A percentile compares a stretch with the other conserved stretches of the same genome.
phyloP scores from a whole-genome alignment of 1,284 basidiomycete genomes.

The Volvariella surrecta region DNA sequence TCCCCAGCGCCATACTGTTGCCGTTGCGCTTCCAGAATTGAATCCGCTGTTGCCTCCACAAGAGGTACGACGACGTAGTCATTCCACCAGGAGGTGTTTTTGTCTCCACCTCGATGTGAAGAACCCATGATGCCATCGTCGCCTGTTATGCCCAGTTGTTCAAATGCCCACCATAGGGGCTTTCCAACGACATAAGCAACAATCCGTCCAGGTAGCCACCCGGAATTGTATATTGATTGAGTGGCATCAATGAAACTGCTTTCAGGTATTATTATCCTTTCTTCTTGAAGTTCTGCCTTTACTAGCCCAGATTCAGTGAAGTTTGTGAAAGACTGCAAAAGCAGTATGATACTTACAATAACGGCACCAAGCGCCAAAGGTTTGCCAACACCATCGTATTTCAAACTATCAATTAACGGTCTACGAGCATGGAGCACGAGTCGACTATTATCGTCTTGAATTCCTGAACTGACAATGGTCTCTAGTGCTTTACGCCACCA shows the following conservation, averaged over 20 bases:
- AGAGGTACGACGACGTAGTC: conserved; percentile 69
- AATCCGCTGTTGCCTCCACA: conserved; percentile 59
- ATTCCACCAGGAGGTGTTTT: conserved; percentile 64
- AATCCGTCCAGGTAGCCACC: conserved; percentile 59
- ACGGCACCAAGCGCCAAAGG: conserved; percentile 78
- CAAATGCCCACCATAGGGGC: conserved; percentile 82
- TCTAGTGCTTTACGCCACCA: conserved; percentile 82
- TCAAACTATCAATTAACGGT: conserved; percentile 50
- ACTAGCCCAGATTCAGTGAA: conserved; percentile 24
- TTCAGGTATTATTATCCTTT: conserved; percentile 33
- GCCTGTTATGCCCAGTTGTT: conserved; percentile 66
- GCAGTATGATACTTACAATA: conserved; percentile 49
- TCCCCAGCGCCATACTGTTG: conserved; percentile 48
- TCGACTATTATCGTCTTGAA: conserved; percentile 35
- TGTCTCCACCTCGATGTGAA: conserved; percentile 23
- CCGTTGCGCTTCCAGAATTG: conserved; percentile 42
- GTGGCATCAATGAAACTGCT: conserved; percentile 49
- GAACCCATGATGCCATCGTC: conserved; percentile 38
- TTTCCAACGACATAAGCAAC: conserved; percentile 66
- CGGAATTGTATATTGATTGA: conserved; percentile 60
- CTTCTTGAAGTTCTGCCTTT: conserved; percentile 53
- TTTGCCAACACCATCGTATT: conserved; percentile 64
- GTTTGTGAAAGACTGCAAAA: conserved; percentile 5
- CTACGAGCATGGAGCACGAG: conserved; percentile 62
- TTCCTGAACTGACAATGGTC: conserved; percentile 49